Conservation (phyloP, 371 early-diverging fungal genomes). For the Batrachochytrium dendrobatidis region DNA sequence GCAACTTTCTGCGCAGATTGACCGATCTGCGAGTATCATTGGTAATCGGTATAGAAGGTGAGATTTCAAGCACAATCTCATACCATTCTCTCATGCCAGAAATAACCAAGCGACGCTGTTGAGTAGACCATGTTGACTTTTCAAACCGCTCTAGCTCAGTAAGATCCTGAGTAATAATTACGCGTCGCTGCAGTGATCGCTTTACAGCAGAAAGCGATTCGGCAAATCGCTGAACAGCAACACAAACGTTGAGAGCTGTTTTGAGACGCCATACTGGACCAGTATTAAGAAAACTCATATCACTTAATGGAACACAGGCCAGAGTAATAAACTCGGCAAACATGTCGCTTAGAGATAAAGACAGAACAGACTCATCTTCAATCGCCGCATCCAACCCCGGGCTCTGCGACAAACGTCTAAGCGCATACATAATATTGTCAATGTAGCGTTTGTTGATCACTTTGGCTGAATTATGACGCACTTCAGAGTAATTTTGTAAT, state of each 20-base stretch:
- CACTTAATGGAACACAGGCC: slow-evolving; percentile 15
- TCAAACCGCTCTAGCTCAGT: slow-evolving; percentile 8
- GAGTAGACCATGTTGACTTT: neutral
- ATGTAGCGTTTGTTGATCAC: slow-evolving; percentile 22
- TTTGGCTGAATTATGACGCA: slow-evolving; percentile 17
- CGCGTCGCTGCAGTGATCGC: neutral
- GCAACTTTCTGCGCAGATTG: slow-evolving; percentile 13
- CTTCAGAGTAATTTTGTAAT: slow-evolving; percentile 25
- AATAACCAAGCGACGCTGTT: slow-evolving; percentile 9
- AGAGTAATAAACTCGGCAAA: slow-evolving; percentile 25
- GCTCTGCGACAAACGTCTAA: slow-evolving; percentile 28
- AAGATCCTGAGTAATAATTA: neutral
- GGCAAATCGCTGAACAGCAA: slow-evolving; percentile 27
- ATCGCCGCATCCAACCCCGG: slow-evolving; percentile 31
- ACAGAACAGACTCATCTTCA: slow-evolving; percentile 19
- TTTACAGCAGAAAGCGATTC: slow-evolving; percentile 9
- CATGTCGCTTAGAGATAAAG: slow-evolving; percentile 23
- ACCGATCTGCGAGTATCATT: slow-evolving; percentile 11
- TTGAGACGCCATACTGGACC: slow-evolving; percentile 25
- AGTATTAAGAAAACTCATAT: slow-evolving; percentile 17
- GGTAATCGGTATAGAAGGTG: neutral
- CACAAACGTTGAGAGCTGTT: slow-evolving; percentile 30
- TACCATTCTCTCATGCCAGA: slow-evolving; percentile 23
- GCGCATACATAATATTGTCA: slow-evolving; percentile 29
- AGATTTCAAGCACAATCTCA: slow-evolving; percentile 12